Base-by-base conservation (phyloP, 441 rosid species). In the Jatropha multifida region DNA sequence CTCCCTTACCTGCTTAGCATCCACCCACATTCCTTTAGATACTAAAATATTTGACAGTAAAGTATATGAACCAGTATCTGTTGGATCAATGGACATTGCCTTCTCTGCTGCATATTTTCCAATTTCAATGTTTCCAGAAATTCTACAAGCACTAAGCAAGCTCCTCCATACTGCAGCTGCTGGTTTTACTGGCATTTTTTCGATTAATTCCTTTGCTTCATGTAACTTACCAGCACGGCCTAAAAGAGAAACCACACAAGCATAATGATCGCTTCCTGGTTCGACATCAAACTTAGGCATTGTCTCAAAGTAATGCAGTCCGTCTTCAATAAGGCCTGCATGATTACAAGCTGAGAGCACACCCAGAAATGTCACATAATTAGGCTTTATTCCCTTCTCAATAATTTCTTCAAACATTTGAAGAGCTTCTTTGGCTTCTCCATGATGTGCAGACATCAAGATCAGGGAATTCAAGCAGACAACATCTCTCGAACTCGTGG, bases 381-480 rank as follows among this genome's bases (percentile, higher is more conserved):
- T 85, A 15, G 98, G 94, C 78, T 83, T 84, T 65, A 88, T 75
- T 68, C 90, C 89, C 13, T 76, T 83, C 13, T 62, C 74, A n/a
- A 78, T 81, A 94, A 91, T 93, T 69, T 71, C 76, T 44, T 86
- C 83, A 72, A 88, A 88, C 78, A 86, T 77, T 74, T 70, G 71
- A 80, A 90, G 87, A 76, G 94, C 90, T 71, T 84, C 81, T 38
- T 54, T 68, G 26, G 88, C 90, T 80, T 89, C 82, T 63, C 95
- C 98, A 44, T 91, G 91, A 76, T 88, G 85, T 17, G 92, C 94
- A 76, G 81, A 88, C 41, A 90, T 78, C 7, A 81, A 81, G 68
- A 91, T 91, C 78, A 93, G 81, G 74, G 95, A 86, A 78, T 91
- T 93, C 95, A 92, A 93, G 73, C 92, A 90, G 27, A 83, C 83